Base-by-base conservation (phyloP, 345 rosid genomes). In the Punica granatum region DNA sequence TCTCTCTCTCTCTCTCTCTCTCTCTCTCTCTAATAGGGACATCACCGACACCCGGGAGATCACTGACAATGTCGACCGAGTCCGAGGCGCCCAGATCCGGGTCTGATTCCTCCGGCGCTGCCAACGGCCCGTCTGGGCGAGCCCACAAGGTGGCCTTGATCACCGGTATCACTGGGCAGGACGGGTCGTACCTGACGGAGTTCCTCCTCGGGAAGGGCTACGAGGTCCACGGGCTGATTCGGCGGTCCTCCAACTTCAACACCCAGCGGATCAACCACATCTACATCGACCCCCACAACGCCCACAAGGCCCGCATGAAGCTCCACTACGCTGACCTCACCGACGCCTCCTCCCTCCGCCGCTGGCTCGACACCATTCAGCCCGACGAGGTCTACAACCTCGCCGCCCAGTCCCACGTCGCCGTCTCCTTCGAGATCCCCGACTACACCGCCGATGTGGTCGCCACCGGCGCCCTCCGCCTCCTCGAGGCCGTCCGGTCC, bases 121-220 rank as follows among this genome's bases (percentile, higher is more conserved):
- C 79, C 37, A 90, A 80, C 37, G 84, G 74, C 7, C 48, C 67
- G 15, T 18, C 74, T 1, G 63, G 28, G 7, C 68, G 64, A n/a
- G 70, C 53, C 0, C 73, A 37, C 54, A 90, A 79, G 76, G 66
- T 86, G 59, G 99, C 99, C 34, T 73, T 93, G 28, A 81, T 93
- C 72, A 88, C 99, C 28, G 99, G 99, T 14, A 91, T 93, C 64
- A 93, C 98, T 15, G 97, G 98, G 6, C 99, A 93, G 51, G 99
- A 93, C 51, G 99, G 99, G 13, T 93, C 99, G 0, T 93, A 93
- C 77, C 88, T 93, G 31, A 89, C 99, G 0, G 92, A 93, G 69
- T 86, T 93, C 73, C 84, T 93, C 39, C 94, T 93, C 66, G 48
- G 70, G 53, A 91, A 89, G 65, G 98, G 94, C 31, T 90, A 90